phyloP scores from a whole-genome alignment of 2,329 filamentous ascomycete species.

The Parastagonospora avenae region DNA sequence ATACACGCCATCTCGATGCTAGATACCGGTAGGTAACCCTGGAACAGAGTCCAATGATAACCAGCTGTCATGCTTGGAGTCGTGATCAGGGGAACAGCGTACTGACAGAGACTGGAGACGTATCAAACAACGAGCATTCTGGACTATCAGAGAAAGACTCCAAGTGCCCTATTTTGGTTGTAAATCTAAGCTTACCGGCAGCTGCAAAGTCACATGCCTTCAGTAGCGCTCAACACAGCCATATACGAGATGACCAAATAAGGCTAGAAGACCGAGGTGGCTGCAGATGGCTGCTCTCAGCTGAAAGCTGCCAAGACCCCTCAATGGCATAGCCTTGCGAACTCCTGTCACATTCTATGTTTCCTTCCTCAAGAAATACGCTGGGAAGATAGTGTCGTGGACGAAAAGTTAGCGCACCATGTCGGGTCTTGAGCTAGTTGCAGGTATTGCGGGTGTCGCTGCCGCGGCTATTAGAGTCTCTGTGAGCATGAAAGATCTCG shows the following conservation, averaged over 20 bases:
- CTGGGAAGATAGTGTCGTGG: neutral
- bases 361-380: neutral
- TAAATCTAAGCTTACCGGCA: no score
- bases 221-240: no score
- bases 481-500: constrained; percentile 3
- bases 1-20: no score
- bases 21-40: no score
- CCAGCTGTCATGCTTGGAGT: no score
- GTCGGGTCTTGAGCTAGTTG: constrained; percentile 3
- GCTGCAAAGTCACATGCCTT: no score
- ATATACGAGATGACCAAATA: neutral
- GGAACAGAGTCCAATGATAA: no score
- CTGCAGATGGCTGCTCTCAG: neutral
- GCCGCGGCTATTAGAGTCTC: constrained; percentile 1
- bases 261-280: neutral
- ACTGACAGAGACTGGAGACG: no score
- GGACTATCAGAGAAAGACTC: no score
- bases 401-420: neutral
- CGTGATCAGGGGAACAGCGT: no score
- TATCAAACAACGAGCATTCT: no score
- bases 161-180: no score
- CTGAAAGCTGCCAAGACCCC: neutral
- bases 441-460: neutral
- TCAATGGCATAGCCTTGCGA: neutral
- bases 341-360: neutral